phyloP scores from a whole-genome alignment of 345 rosid genomes.

The Orychophragmus violaceus region DNA sequence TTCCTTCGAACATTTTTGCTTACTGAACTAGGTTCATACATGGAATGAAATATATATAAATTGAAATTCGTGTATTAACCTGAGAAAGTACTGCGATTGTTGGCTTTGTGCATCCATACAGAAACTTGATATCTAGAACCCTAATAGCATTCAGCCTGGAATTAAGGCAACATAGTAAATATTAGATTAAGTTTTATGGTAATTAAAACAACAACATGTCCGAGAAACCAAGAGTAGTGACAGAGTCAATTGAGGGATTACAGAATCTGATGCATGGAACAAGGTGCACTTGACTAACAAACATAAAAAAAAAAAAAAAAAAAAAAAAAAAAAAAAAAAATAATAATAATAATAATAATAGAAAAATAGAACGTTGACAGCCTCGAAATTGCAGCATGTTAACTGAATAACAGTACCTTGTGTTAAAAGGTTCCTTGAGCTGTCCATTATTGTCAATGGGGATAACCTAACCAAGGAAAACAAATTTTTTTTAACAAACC shows the following conservation, averaged over 20 bases:
- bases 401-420: slow-evolving; percentile 41
- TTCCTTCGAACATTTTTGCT: too few relatives aligned
- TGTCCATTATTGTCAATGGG: slow-evolving; percentile 93
- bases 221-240: neutral
- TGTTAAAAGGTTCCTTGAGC: slow-evolving; percentile 88
- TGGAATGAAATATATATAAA: too few relatives aligned
- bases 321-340: too few relatives aligned
- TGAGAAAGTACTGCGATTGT: slow-evolving; percentile 91
- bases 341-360: too few relatives aligned
- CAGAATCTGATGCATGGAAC: too few relatives aligned
- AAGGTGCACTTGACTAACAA: neutral
- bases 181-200: too few relatives aligned
- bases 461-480: slow-evolving; percentile 52
- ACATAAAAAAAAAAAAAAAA: neutral
- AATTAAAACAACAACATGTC: neutral
- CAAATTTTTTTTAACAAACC: neutral
- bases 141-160: slow-evolving; percentile 95
- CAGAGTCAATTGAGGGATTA: too few relatives aligned
- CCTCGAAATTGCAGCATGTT: neutral
- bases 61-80: too few relatives aligned
- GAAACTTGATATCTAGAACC: slow-evolving; percentile 93
- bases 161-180: neutral
- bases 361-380: neutral
- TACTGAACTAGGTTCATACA: too few relatives aligned
- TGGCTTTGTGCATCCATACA: slow-evolving; percentile 81